Evolutionary conservation across 2,329 filamentous ascomycete genomes (phyloP), one percentile per base, ranked within the genome.

Genomic region (Arthrinium puccinioides): DNA sequence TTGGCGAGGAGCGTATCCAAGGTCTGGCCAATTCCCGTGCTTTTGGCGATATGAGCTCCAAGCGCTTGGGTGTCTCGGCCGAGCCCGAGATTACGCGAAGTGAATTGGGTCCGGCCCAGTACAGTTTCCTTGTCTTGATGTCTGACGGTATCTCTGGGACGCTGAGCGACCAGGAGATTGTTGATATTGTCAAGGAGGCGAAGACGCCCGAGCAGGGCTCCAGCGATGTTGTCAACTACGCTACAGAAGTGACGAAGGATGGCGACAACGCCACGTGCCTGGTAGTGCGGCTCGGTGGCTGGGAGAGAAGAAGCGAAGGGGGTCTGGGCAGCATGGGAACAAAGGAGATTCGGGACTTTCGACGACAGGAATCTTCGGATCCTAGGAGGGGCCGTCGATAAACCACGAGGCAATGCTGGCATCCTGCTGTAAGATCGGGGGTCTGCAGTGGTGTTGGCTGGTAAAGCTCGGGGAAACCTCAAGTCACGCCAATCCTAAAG

Each of bases 1-100:
- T 98, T 59, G 92, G 92, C 54, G 92, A 98, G 63, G 89, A 97
- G 63, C 87, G 92, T 49, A 92, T 98, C 60, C 82, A 82, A 11
- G 90, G 92, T 0, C 73, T 98, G 1, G 92, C 92, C 49, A 98
- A 98, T 63, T 94, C 87, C 21, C 84, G 92, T 21, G 76, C 92
- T 4, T 97, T 98, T 56, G 92, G 92, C 19, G 92, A 98, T 64
- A 87, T 96, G 63, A 75, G 76, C 23, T 86, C 81, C 40, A 98
- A 98, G 63, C 84, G 90, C 37, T 82, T 97, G 36, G 92, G 92
- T 20, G 90, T 98, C 10, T 89, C 84, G 4, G 92, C 92, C 2
- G 92, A 98, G 61, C 92, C 92, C 0, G 89, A 97, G 54, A 79
- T 96, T 43, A 79, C 76, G 2, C 79, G 84, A 24, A 68, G 88